A percentile compares a stretch with the other conserved stretches of the same genome.
Conservation (phyloP, 805 yeast species). For the Candida lessepsii region DNA sequence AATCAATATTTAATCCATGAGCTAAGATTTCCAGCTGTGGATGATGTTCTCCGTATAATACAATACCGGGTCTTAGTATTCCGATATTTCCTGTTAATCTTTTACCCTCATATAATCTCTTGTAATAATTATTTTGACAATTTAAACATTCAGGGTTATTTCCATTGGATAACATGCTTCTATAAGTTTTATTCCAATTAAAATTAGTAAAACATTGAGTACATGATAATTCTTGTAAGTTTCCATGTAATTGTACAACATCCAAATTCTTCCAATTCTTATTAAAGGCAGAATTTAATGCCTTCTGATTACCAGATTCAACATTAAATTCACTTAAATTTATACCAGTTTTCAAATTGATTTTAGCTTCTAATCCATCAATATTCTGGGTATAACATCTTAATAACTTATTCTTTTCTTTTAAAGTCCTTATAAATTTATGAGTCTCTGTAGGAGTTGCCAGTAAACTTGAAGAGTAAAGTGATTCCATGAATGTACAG, state of each 20-base stretch:
- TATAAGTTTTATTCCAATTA: constrained; percentile 60
- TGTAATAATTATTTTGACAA: constrained; percentile 57
- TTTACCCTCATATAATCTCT: constrained; percentile 67
- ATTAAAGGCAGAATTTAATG: constrained; percentile 19
- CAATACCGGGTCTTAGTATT: constrained; percentile 80
- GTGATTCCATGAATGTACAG: constrained; percentile 83
- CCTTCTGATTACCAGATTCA: constrained; percentile 17
- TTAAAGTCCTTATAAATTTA: constrained; percentile 60
- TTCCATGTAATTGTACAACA: constrained; percentile 91
- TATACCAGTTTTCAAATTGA: constrained; percentile 62
- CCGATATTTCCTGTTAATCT: constrained; percentile 73
- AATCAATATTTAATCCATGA: constrained; percentile 63
- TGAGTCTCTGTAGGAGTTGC: constrained; percentile 89
- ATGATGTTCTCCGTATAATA: constrained; percentile 91
- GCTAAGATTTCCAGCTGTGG: constrained; percentile 83
- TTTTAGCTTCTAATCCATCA: constrained; percentile 75
- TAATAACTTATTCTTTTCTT: constrained; percentile 62
- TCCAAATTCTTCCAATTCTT: constrained; percentile 62
- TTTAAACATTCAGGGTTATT: constrained; percentile 73
- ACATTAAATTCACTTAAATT: constrained; percentile 29
- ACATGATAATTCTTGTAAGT: constrained; percentile 73
- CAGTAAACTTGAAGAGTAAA: constrained; percentile 58
- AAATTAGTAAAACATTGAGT: constrained; percentile 60
- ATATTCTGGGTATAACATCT: constrained; percentile 95
- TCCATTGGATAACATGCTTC: constrained; percentile 53